Percentiles rank a stretch among this genome's conserved stretches.
Conservation (phyloP, 2,329 filamentous ascomycete genomes). For the Chalaropsis thielavioides region DNA sequence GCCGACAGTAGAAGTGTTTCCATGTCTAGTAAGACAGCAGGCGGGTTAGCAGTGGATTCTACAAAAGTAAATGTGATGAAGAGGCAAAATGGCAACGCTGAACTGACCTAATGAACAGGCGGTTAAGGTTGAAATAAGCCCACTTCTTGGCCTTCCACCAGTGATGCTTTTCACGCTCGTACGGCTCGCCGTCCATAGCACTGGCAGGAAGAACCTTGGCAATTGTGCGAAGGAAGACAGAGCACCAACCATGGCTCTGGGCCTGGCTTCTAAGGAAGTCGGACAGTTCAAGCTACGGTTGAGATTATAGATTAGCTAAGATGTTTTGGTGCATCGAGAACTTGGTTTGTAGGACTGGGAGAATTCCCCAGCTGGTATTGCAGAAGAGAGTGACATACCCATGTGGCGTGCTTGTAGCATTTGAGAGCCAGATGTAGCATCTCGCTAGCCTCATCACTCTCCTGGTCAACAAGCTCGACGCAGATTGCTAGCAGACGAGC, state of each 20-base stretch:
- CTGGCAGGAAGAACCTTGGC: conserved; percentile 67
- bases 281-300: conserved; percentile 68
- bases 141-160: conserved; percentile 99
- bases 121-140: conserved; percentile 95
- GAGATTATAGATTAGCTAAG: background rate
- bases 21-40: conserved; percentile 49
- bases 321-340: background rate
- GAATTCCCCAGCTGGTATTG: background rate
- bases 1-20: conserved; percentile 64
- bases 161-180: conserved; percentile 83
- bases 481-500: conserved; percentile 76
- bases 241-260: conserved; percentile 88
- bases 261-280: conserved; percentile 62
- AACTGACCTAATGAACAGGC: conserved; percentile 73
- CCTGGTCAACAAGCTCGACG: conserved; percentile 76
- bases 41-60: background rate
- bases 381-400: conserved; percentile 37
- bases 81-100: background rate
- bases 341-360: background rate
- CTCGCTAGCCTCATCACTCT: conserved; percentile 85
- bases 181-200: conserved; percentile 62
- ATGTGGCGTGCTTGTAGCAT: conserved; percentile 95
- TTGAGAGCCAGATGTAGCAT: conserved; percentile 94
- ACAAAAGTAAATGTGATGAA: background rate
- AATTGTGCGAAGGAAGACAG: conserved; percentile 80